A percentile compares a stretch with the other conserved stretches of the same genome.
These are phyloP conservation scores for Nigrospora sphaerica DNA, from an alignment of 2,329 filamentous ascomycete genomes.

Conservation along the genomic window DNA sequence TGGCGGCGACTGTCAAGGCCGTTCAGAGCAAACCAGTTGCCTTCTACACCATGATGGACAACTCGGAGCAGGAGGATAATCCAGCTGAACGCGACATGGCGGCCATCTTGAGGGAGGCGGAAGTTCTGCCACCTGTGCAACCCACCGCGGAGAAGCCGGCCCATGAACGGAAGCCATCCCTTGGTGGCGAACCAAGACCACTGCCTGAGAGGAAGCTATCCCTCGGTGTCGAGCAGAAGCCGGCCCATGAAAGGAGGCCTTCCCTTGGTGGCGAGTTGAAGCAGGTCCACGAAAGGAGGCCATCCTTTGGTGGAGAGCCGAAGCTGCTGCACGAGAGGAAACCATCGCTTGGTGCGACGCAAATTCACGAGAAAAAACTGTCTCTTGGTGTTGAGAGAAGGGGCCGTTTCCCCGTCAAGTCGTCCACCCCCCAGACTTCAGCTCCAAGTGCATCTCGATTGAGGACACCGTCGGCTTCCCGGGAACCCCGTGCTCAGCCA, in stretches of 20 bases:
- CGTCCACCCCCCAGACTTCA: no score
- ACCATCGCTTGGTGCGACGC: no score
- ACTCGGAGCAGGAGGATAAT: constrained; percentile 41
- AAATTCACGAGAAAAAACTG: constrained; percentile 1
- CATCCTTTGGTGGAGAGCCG: constrained; percentile 8
- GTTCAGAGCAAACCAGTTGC: constrained; percentile 45
- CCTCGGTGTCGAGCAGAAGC: not conserved
- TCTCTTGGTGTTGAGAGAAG: no score
- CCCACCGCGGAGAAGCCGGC: not conserved
- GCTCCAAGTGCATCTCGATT: no score
- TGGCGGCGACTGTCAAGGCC: constrained; percentile 41
- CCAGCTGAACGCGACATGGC: constrained; percentile 30
- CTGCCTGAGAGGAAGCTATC: no score
- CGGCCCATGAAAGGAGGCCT: not conserved
- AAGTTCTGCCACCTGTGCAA: constrained; percentile 19
- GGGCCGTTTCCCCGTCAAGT: no score
- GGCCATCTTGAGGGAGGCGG: constrained; percentile 44
- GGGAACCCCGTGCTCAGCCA: not conserved
- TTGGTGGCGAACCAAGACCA: not conserved
- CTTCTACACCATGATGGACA: constrained; percentile 57
- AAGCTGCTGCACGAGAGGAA: not conserved
- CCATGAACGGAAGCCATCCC: constrained; percentile 10
- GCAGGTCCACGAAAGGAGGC: constrained; percentile 2
- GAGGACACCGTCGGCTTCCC: not conserved
- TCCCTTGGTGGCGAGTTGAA: no score